These are phyloP conservation scores for Ceratobasidium sp. DNA, from an alignment of 1,284 basidiomycete genomes.

Conservation along the genomic window DNA sequence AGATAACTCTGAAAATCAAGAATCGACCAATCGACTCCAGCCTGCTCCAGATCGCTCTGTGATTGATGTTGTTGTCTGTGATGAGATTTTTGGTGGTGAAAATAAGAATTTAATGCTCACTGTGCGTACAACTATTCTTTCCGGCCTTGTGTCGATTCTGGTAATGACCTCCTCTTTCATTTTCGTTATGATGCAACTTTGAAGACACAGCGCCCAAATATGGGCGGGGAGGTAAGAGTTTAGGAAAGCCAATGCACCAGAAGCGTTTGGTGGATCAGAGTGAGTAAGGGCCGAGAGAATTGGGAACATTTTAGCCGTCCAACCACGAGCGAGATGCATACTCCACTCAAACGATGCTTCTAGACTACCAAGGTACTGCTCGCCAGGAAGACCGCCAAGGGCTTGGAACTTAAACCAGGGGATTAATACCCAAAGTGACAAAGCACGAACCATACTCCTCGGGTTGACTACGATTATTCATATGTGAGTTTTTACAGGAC, in stretches of 20 bases:
- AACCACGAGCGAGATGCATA: neutral
- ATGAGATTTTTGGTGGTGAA: too few species aligned
- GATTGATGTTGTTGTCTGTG: too few species aligned
- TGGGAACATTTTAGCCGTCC: neutral
- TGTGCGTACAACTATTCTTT: too few species aligned
- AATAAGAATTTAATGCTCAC: too few species aligned
- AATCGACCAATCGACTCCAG: neutral
- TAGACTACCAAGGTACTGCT: too few species aligned
- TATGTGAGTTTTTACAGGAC: neutral
- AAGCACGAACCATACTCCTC: neutral
- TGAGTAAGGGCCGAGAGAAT: neutral
- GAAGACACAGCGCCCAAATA: neutral
- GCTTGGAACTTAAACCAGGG: neutral
- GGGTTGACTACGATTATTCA: neutral
- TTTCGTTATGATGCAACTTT: neutral
- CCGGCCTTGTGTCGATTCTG: neutral
- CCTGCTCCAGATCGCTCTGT: neutral
- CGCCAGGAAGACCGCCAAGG: neutral
- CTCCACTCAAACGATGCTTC: too few species aligned
- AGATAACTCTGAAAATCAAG: neutral
- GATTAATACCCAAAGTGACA: neutral
- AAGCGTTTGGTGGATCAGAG: neutral
- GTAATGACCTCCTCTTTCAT: neutral
- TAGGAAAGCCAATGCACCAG: neutral
- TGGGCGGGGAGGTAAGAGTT: neutral